Evolutionary conservation across 2,329 filamentous ascomycete genomes (phyloP), one percentile per base, ranked within the genome.

Genomic region (Aspergillus glaucus): DNA sequence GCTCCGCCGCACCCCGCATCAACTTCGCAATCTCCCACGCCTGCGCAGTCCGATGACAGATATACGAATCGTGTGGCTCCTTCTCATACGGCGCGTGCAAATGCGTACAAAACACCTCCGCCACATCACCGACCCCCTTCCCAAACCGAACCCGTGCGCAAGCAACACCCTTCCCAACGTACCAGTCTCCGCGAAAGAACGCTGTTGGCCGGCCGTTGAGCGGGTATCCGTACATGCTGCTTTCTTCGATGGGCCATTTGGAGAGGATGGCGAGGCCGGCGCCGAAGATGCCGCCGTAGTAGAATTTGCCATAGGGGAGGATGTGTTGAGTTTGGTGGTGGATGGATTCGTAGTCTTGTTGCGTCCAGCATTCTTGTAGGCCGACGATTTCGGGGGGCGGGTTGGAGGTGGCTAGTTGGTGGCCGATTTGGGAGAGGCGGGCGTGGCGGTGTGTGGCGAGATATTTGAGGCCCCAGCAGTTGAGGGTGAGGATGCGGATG

Each of bases 381-480:
- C 86, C 88, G 52, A 96, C 89, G 61, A 96, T 91, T 53, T 94
- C 80, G 24, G 91, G 89, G 8, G 79, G 66, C 0, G 87, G 87
- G 15, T 78, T 72, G 49, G 82, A 77, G 39, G 76, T 69, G 55
- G 88, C 86, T 54, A 97, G 79, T 55, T 87, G 86, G 55, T 80
- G 83, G 47, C 89, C 92, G 62, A 97, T 96, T 67, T 95, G 88
- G 26, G 78, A 71, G 45, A 97, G 79, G 40, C 93, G 88, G 60
- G 87, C 85, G 55, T 79, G 75, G 57, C 91, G 88, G 57, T 87
- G 80, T 56, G 85, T 84, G 45, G 91, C 85, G 62, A 97, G 78
- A 73, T 83, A 89, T 63, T 94, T 92, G 53, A 97, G 82, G 45
- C 93, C 93, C 92, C 93, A 97, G 81, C 90, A 96, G 72, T 98